phyloP scores from a whole-genome alignment of 2,329 filamentous ascomycete species.

The Aspergillus vadensis region DNA sequence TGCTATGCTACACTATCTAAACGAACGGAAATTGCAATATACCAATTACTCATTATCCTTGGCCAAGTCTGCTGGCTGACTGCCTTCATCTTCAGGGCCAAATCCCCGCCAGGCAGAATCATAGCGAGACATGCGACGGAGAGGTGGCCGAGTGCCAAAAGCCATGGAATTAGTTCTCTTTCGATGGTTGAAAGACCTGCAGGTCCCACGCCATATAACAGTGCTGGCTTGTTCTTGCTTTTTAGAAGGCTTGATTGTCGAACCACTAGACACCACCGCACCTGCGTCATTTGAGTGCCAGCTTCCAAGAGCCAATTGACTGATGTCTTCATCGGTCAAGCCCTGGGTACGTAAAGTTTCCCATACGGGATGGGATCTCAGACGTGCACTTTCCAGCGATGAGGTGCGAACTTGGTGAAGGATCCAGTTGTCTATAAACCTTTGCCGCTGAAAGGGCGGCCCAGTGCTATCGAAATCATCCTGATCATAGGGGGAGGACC shows the following conservation, averaged over 20 bases:
- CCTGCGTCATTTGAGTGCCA: conserved; percentile 28
- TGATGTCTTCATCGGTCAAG: conserved; percentile 24
- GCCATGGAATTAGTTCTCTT: neutral
- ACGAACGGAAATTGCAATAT: neutral
- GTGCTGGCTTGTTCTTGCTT: neutral
- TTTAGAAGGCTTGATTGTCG: neutral
- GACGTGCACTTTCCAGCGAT: conserved; percentile 26
- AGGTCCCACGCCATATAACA: neutral
- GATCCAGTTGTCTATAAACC: conserved; percentile 35
- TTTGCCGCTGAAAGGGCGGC: neutral
- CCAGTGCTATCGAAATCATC: neutral
- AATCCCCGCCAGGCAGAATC: neutral
- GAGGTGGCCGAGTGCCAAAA: neutral
- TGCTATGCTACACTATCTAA: neutral
- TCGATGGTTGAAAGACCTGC: neutral
- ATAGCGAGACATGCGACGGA: neutral
- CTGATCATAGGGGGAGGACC: conserved; percentile 23
- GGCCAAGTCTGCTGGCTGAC: neutral
- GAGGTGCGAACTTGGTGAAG: conserved; percentile 36
- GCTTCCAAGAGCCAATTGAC: conserved; percentile 23
- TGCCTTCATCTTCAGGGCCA: neutral
- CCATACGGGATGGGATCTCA: conserved; percentile 26
- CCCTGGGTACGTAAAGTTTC: conserved; percentile 20
- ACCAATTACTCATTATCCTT: neutral
- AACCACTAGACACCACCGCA: neutral